Conservation (phyloP, 352 stramenopile genomes). For the Phytophthora ohioensis region DNA sequence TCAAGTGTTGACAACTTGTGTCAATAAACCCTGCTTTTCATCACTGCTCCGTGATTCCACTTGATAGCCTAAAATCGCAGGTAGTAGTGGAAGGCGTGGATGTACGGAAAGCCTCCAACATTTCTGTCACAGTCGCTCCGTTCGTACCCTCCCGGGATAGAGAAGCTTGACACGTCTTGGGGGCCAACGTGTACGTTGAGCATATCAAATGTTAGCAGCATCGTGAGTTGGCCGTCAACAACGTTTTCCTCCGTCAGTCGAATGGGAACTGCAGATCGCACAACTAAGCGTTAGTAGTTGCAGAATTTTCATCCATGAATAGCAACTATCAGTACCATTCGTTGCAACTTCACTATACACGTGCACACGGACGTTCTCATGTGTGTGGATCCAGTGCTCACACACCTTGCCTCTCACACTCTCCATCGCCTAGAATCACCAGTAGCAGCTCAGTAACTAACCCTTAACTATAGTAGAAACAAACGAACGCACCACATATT, state of each 20-base stretch:
- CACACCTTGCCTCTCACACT: conserved; percentile 63
- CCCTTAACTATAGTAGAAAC: not conserved
- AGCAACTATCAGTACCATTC: conserved; percentile 35
- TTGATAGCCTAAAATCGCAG: conserved; percentile 57
- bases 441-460: conserved; percentile 1
- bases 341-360: conserved; percentile 61
- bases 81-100: conserved; percentile 83
- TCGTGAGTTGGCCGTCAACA: conserved; percentile 50
- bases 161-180: conserved; percentile 57
- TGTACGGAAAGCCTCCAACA: conserved; percentile 77
- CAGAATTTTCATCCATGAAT: not conserved
- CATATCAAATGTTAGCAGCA: conserved; percentile 75
- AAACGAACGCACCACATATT: conserved; percentile 50
- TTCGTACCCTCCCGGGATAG: conserved; percentile 66
- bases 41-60: not conserved
- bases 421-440: conserved; percentile 53
- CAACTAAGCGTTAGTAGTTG: conserved; percentile 4
- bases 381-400: conserved; percentile 71
- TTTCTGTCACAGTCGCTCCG: conserved; percentile 66
- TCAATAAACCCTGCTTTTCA: conserved; percentile 8
- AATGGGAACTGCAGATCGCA: conserved; percentile 59
- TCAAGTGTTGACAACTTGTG: conserved; percentile 16
- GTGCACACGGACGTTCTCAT: conserved; percentile 62
- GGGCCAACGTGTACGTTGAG: conserved; percentile 58
- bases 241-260: conserved; percentile 72